Conservation (phyloP, 2,329 filamentous ascomycete genomes). For the Blumeriella jaapii region DNA sequence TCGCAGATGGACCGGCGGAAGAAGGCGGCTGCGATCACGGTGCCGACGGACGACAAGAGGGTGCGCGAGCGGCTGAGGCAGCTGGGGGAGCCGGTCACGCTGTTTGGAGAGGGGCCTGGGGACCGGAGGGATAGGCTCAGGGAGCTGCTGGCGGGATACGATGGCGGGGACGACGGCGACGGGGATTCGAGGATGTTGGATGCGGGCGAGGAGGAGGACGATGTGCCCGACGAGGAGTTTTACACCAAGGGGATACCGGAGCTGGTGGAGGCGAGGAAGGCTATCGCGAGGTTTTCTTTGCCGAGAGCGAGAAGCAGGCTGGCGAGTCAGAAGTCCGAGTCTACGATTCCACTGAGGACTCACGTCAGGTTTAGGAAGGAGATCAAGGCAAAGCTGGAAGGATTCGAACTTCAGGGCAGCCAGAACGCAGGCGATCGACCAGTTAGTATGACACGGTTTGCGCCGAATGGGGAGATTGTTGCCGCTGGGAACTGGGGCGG, state of each 20-base stretch:
- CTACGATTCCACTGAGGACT: conserved; percentile 71
- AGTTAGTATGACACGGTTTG: conserved; percentile 83
- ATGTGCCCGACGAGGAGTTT: conserved; percentile 81
- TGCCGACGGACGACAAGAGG: conserved; percentile 85
- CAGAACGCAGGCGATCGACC: conserved; percentile 87
- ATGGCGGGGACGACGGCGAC: conserved; percentile 43
- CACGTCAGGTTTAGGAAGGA: conserved; percentile 88
- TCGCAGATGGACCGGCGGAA: conserved; percentile 82
- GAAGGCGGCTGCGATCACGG: conserved; percentile 75
- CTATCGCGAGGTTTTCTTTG: conserved; percentile 74
- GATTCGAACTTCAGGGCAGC: conserved; percentile 84
- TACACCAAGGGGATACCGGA: conserved; percentile 74
- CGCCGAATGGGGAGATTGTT: conserved; percentile 71
- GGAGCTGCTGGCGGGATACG: conserved; percentile 62
- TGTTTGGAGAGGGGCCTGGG: conserved; percentile 82
- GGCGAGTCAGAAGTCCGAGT: conserved; percentile 67
- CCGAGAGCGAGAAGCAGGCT: conserved; percentile 69
- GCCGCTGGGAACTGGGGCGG: conserved; percentile 92
- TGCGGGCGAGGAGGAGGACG: conserved; percentile 43
- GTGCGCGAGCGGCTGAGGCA: conserved; percentile 74
- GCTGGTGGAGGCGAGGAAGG: conserved; percentile 62
- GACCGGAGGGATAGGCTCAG: conserved; percentile 81
- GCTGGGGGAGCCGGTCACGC: conserved; percentile 83
- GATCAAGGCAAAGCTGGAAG: conserved; percentile 70
- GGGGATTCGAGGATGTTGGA: conserved; percentile 47